Conservation (phyloP, 1,139 yeast genomes). For the Pneumocystis wakefieldiae region DNA sequence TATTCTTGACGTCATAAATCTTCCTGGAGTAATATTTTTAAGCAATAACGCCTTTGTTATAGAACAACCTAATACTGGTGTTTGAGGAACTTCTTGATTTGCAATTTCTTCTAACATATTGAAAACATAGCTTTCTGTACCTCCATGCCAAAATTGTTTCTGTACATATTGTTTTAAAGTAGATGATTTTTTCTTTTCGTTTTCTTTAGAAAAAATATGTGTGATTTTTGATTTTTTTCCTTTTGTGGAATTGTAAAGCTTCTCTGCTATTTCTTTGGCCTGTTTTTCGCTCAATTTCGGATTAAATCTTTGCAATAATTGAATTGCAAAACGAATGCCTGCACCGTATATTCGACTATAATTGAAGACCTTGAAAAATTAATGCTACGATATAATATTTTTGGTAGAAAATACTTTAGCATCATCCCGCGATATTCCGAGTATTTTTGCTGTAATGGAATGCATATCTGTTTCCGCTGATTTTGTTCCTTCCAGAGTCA, state of each 20-base stretch:
- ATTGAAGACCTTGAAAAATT: conserved; percentile 44
- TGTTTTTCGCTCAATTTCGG: conserved; percentile 50
- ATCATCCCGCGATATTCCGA: conserved; percentile 79
- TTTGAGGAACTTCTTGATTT: conserved; percentile 62
- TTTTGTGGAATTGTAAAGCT: conserved; percentile 66
- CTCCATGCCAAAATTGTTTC: conserved; percentile 62
- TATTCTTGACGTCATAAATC: conserved; percentile 74
- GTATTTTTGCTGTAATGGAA: conserved; percentile 78
- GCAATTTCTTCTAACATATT: conserved; percentile 82
- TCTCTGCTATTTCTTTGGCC: conserved; percentile 52
- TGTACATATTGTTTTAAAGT: conserved; percentile 24
- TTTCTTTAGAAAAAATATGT: not conserved
- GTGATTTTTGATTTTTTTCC: conserved; percentile 33
- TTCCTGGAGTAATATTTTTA: conserved; percentile 46
- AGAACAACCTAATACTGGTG: conserved; percentile 88
- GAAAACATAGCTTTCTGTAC: conserved; percentile 84
- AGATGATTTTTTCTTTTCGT: conserved; percentile 23
- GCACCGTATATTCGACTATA: conserved; percentile 98
- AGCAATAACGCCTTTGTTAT: conserved; percentile 72
- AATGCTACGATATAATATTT: not conserved
- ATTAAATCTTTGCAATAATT: conserved; percentile 68
- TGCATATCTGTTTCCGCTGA: conserved; percentile 84
- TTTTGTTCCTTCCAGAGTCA: conserved; percentile 95
- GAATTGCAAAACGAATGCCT: conserved; percentile 77
- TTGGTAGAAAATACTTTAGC: conserved; percentile 38